A percentile compares a stretch with the other conserved stretches of the same genome.
phyloP scores from a whole-genome alignment of 23 red algal species.

The Gracilaria vermiculophylla region DNA sequence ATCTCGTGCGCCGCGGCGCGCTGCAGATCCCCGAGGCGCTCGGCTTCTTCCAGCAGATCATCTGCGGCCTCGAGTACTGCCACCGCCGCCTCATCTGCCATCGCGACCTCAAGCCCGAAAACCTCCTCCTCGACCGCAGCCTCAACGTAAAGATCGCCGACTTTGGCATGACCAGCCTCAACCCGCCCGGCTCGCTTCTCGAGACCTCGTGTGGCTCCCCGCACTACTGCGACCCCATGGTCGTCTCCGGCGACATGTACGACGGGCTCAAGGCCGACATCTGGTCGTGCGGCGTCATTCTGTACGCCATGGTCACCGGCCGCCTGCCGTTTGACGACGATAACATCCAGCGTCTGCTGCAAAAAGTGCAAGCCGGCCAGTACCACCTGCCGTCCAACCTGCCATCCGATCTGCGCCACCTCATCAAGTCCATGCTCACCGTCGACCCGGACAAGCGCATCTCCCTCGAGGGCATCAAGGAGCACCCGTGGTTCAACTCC shows the following conservation, averaged over 20 bases:
- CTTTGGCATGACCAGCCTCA: slow-evolving; percentile 97
- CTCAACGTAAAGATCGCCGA: slow-evolving; percentile 87
- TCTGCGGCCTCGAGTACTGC: slow-evolving; percentile 96
- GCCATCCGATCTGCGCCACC: slow-evolving; percentile 62
- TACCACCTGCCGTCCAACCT: slow-evolving; percentile 87
- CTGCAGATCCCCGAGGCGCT: slow-evolving; percentile 81
- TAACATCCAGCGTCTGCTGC: slow-evolving; percentile 93
- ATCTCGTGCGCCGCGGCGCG: slow-evolving; percentile 85
- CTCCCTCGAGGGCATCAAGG: slow-evolving; percentile 82
- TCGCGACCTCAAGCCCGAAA: slow-evolving; percentile 99
- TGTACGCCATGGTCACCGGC: slow-evolving; percentile 99
- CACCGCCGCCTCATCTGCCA: slow-evolving; percentile 94
- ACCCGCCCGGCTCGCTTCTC: slow-evolving; percentile 82
- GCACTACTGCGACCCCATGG: slow-evolving; percentile 96
- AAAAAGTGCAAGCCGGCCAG: slow-evolving; percentile 88
- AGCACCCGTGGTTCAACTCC: slow-evolving; percentile 86
- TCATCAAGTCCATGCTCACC: slow-evolving; percentile 91
- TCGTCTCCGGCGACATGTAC: slow-evolving; percentile 96
- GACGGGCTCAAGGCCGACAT: slow-evolving; percentile 93
- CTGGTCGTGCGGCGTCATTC: slow-evolving; percentile 97
- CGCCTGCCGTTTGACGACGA: slow-evolving; percentile 99
- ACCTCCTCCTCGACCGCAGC: slow-evolving; percentile 87
- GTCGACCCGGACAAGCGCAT: slow-evolving; percentile 88
- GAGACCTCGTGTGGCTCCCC: slow-evolving; percentile 97
- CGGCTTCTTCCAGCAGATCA: slow-evolving; percentile 96